A percentile compares a stretch with the other conserved stretches of the same genome.
Evolutionary conservation across 2,329 filamentous ascomycete species (phyloP).

Genomic region (Aspergillus ustus): DNA sequence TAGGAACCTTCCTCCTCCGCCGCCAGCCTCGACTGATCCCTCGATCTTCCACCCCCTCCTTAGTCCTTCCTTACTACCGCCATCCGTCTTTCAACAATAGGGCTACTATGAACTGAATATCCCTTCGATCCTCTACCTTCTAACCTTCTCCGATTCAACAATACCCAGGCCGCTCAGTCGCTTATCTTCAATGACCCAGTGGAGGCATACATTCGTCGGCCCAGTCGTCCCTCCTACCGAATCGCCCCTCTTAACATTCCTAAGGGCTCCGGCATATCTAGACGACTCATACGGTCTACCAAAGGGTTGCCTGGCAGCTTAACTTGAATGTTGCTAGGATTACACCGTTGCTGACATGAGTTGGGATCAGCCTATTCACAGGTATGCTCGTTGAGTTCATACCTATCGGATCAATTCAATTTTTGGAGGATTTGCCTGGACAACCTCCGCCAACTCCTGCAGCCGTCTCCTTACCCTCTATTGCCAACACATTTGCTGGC

Average conservation of each 20-base stretch:
- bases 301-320: constrained; percentile 41
- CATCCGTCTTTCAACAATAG: constrained; percentile 10
- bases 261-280: constrained; percentile 28
- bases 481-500: not conserved
- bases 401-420: constrained; percentile 7
- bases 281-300: constrained; percentile 21
- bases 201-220: constrained; percentile 29
- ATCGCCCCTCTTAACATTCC: constrained; percentile 35
- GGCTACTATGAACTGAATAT: constrained; percentile 19
- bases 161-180: constrained; percentile 12
- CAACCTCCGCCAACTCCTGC: not conserved
- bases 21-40: constrained; percentile 20
- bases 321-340: constrained; percentile 45
- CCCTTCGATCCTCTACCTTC: not conserved
- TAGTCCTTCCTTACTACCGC: constrained; percentile 11
- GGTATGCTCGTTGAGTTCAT: constrained; percentile 37
- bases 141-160: not conserved
- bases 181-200: constrained; percentile 34
- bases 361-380: constrained; percentile 53
- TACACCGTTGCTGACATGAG: constrained; percentile 49
- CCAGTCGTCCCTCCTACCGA: constrained; percentile 28
- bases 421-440: constrained; percentile 20
- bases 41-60: constrained; percentile 20
- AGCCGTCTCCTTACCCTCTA: not conserved
- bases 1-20: constrained; percentile 24